Evolutionary conservation across 208 protist genomes (phyloP).

Genomic region (Crithidia mellificae): DNA sequence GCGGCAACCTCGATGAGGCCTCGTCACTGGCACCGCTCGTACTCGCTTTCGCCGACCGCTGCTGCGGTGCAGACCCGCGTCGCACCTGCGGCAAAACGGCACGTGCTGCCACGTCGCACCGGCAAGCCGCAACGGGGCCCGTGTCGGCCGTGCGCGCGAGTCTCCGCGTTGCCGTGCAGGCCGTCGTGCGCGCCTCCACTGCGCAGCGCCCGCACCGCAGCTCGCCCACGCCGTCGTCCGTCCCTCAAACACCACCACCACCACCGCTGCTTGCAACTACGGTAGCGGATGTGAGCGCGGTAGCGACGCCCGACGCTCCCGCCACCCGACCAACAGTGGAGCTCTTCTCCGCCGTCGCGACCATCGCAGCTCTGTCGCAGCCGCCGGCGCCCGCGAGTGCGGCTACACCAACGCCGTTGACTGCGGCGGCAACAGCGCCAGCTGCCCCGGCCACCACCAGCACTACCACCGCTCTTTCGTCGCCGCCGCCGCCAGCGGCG

Average conservation of each 20-base stretch:
- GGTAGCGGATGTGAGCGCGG: too few species aligned
- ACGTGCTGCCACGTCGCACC: not conserved
- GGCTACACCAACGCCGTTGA: not conserved
- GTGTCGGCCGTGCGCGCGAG: slow-evolving; percentile 35
- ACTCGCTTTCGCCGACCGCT: slow-evolving; percentile 56
- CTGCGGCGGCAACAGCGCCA: not conserved
- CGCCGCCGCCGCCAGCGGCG: not conserved
- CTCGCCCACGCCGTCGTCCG: not conserved
- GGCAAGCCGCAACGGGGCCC: not conserved
- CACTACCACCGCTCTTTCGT: too few species aligned
- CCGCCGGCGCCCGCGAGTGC: not conserved
- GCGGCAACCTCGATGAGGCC: too few species aligned
- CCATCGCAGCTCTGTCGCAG: slow-evolving; percentile 1
- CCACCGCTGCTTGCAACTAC: too few species aligned
- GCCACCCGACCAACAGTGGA: not conserved
- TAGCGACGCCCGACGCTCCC: too few species aligned
- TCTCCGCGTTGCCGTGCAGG: slow-evolving; percentile 33
- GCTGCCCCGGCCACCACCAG: too few species aligned
- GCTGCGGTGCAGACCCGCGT: slow-evolving; percentile 13
- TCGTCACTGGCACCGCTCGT: slow-evolving; percentile 31
- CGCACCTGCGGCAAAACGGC: not conserved
- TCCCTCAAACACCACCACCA: too few species aligned
- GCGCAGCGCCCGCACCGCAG: not conserved
- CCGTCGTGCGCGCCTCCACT: slow-evolving; percentile 13
- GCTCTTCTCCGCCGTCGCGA: slow-evolving; percentile 16